Base-by-base conservation (phyloP, 768 basidiomycete genomes). In the Tulasnella sp. region DNA sequence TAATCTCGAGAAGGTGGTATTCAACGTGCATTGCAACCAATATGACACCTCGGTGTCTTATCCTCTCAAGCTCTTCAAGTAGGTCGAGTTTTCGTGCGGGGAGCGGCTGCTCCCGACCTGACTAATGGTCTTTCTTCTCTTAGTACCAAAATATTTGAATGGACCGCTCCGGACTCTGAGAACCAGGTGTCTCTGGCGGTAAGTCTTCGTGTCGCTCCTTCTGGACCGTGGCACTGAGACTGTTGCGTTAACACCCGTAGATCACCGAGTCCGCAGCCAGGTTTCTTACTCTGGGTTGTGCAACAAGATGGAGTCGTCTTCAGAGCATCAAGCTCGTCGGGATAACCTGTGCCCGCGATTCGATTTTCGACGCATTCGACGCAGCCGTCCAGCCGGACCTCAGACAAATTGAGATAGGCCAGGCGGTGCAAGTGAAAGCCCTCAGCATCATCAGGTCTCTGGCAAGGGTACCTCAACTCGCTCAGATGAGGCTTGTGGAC, bases 171-270 rank as follows among this genome's bases (percentile, higher is more conserved):
- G 4, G 86, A 87, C 75, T 86, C 87, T 32, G 84, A 83, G 14
- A 86, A 88, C 72, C 85, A 88, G 75, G 86, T 87, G 75, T 87
- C 87, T 0, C 86, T 81, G n/a, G 86, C 87, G 36, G 88, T 88
- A 76, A 75, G 44, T 71, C 19, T 26, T 34, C 39, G 16, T 64
- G 35, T 52, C 26, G 11, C 37, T 32, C 32, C 14, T 5, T 26
- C 26, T 32, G 8, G 36, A 26, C 22, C 29, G 41, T 29, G 34
- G 29, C 44, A 5, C 9, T n/a, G 32, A 67, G 11, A 22, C 36
- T 41, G 42, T 65, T 32, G 40, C 2, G 17, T 14, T 59, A 2
- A 5, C 8, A 12, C 29, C 59, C n/a, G 26, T 35, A 68, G 42
- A 72, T 86, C 83, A 85, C 85, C 67, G 84, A 85, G 5, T 80